Percentiles rank a stretch among this genome's conserved stretches.
These are phyloP conservation scores for Zizania latifolia DNA, from an alignment of 176 grass and related monocot genomes.

Conservation along the genomic window DNA sequence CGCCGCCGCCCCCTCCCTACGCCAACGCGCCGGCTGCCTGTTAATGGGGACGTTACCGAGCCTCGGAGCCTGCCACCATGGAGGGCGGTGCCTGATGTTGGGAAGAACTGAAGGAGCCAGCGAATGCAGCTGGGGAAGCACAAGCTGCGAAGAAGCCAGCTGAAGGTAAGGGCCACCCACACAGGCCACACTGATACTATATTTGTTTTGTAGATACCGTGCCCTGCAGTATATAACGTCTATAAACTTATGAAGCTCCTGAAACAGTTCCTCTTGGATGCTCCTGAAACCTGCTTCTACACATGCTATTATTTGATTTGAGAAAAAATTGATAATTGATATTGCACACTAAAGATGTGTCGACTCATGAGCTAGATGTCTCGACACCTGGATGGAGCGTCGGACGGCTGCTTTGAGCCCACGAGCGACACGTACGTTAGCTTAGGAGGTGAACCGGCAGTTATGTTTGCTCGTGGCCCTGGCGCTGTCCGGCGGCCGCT, in stretches of 20 bases:
- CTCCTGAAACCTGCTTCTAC: slow-evolving; percentile 97
- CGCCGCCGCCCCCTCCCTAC: too few relatives aligned
- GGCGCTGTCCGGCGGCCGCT: too few relatives aligned
- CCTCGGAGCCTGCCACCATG: not conserved
- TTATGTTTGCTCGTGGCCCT: too few relatives aligned
- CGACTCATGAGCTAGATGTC: slow-evolving; percentile 72
- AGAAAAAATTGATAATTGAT: too few relatives aligned
- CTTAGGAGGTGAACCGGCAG: too few relatives aligned
- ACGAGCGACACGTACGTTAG: too few relatives aligned
- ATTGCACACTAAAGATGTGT: slow-evolving; percentile 79
- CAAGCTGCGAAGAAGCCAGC: slow-evolving; percentile 38
- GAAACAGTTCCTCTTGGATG: slow-evolving; percentile 93
- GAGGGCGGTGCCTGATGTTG: slow-evolving; percentile 7
- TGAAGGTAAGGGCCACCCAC: slow-evolving; percentile 41
- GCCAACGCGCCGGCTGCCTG: too few relatives aligned
- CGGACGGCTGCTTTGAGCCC: too few relatives aligned
- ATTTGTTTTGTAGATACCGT: not conserved
- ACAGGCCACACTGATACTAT: not conserved
- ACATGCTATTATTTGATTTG: slow-evolving; percentile 92
- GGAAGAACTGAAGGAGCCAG: slow-evolving; percentile 41
- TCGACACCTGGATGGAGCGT: too few relatives aligned
- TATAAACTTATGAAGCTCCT: not conserved
- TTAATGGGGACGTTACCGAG: slow-evolving; percentile 42
- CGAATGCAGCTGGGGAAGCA: not conserved
- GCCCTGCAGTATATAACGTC: not conserved